A percentile compares a stretch with the other conserved stretches of the same genome.
Conservation (phyloP, 2,329 filamentous ascomycete genomes). For the Reticulascus tulasneorum region DNA sequence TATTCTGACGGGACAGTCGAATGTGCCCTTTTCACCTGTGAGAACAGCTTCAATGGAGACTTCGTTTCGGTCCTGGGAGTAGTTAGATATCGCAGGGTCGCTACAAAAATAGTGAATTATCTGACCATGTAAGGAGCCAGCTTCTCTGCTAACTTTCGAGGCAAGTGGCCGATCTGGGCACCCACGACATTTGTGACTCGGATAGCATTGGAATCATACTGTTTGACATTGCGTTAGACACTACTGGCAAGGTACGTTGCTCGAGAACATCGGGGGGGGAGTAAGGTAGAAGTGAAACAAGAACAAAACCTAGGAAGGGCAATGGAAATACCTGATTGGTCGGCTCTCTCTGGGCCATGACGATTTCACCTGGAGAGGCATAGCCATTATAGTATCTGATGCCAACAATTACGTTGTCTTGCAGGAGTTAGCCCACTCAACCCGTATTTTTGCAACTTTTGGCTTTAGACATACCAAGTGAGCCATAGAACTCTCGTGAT, state of each 20-base stretch:
- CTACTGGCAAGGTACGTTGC: no score
- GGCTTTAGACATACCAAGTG: slow-evolving; percentile 29
- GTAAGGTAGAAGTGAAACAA: slow-evolving; percentile 17
- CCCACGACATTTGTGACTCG: slow-evolving; percentile 72
- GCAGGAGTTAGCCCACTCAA: no score
- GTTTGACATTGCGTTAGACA: slow-evolving; percentile 2
- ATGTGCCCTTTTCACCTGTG: slow-evolving; percentile 61
- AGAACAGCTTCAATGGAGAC: slow-evolving; percentile 67
- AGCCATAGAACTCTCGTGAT: slow-evolving; percentile 43
- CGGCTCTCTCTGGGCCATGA: slow-evolving; percentile 62
- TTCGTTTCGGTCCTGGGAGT: slow-evolving; percentile 47
- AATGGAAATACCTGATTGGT: slow-evolving; percentile 45
- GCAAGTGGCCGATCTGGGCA: slow-evolving; percentile 75
- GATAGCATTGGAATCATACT: slow-evolving; percentile 73
- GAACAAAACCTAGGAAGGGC: no score
- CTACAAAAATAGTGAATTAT: not conserved
- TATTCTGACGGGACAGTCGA: slow-evolving; percentile 69
- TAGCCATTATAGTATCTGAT: slow-evolving; percentile 59
- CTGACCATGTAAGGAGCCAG: slow-evolving; percentile 68
- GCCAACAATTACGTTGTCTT: slow-evolving; percentile 47
- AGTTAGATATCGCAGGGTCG: slow-evolving; percentile 3
- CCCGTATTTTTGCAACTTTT: no score
- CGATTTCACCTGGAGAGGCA: slow-evolving; percentile 59
- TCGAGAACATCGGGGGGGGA: not conserved
- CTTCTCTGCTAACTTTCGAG: slow-evolving; percentile 62